A percentile compares a stretch with the other conserved stretches of the same genome.
Evolutionary conservation across 108 stramenopile genomes (phyloP).

Genomic region (Cyclotella cryptica): DNA sequence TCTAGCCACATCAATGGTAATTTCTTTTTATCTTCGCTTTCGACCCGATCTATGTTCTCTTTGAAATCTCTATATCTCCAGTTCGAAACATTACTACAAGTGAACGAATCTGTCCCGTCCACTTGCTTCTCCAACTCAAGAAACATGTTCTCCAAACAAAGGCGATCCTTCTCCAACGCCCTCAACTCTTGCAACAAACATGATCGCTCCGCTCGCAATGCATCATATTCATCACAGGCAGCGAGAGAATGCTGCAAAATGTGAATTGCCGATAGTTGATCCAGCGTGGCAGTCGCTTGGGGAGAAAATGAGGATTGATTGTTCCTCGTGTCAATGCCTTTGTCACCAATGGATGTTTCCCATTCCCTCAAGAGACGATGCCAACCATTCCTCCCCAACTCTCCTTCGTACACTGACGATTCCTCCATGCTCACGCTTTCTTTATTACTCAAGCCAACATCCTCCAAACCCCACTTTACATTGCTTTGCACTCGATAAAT

Average conservation of each 20-base stretch:
- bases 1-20: slow-evolving; percentile 20
- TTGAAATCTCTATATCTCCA: slow-evolving; percentile 6
- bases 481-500: not conserved
- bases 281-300: not conserved
- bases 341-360: not conserved
- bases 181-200: slow-evolving; percentile 23
- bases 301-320: slow-evolving; percentile 4
- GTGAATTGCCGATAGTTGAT: slow-evolving; percentile 23
- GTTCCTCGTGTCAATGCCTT: not conserved
- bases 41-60: slow-evolving; percentile 4
- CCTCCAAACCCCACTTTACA: not conserved
- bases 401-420: not conserved
- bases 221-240: slow-evolving; percentile 29
- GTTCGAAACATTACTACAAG: not conserved
- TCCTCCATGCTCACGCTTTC: not conserved
- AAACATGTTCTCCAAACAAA: slow-evolving; percentile 28
- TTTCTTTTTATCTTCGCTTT: not conserved
- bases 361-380: slow-evolving; percentile 25
- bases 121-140: slow-evolving; percentile 4
- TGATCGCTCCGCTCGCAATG: slow-evolving; percentile 23
- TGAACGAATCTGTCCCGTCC: not conserved
- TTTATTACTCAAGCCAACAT: not conserved
- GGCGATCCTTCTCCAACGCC: slow-evolving; percentile 38
- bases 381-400: slow-evolving; percentile 43
- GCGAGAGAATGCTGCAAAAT: slow-evolving; percentile 14